Conservation (phyloP, 2,329 filamentous ascomycete species). For the Huntiella bhutanensis region DNA sequence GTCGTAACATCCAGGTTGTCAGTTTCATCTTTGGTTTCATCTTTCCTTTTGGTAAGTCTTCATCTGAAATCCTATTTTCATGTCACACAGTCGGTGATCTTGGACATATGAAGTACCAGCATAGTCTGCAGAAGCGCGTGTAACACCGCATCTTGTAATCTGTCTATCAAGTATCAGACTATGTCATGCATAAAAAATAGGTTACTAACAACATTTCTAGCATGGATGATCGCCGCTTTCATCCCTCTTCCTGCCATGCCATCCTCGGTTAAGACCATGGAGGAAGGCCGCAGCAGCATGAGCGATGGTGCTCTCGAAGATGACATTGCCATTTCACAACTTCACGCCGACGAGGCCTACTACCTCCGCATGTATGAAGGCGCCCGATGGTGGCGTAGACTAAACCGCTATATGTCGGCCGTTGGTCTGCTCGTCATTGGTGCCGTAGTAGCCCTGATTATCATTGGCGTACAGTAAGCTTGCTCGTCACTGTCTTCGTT, state of each 20-base stretch:
- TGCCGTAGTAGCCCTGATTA: slow-evolving; percentile 30
- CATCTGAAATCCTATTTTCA: slow-evolving; percentile 4
- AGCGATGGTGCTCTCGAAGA: slow-evolving; percentile 2
- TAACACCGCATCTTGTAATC: slow-evolving; percentile 9
- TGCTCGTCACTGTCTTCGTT: not conserved
- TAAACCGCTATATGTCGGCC: slow-evolving; percentile 40
- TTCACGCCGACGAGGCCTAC: slow-evolving; percentile 5
- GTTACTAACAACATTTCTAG: slow-evolving; percentile 21
- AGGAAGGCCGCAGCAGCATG: slow-evolving; percentile 20
- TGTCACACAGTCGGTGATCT: not conserved
- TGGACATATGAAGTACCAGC: slow-evolving; percentile 10
- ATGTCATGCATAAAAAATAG: not conserved
- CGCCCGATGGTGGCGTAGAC: slow-evolving; percentile 39
- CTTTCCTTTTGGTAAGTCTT: slow-evolving; percentile 46
- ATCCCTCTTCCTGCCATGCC: slow-evolving; percentile 49
- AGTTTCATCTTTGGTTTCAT: slow-evolving; percentile 63
- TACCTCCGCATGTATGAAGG: slow-evolving; percentile 20
- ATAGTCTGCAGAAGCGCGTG: slow-evolving; percentile 8
- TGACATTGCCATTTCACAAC: slow-evolving; percentile 2
- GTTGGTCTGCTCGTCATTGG: slow-evolving; percentile 35
- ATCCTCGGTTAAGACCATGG: slow-evolving; percentile 29
- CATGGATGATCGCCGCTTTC: slow-evolving; percentile 64
- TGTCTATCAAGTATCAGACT: slow-evolving; percentile 11
- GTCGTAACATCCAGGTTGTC: slow-evolving; percentile 54
- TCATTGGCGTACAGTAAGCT: slow-evolving; percentile 26